A percentile compares a stretch with the other conserved stretches of the same genome.
phyloP scores from a whole-genome alignment of 352 stramenopile genomes.

The Phytophthora macrochlamydospora region DNA sequence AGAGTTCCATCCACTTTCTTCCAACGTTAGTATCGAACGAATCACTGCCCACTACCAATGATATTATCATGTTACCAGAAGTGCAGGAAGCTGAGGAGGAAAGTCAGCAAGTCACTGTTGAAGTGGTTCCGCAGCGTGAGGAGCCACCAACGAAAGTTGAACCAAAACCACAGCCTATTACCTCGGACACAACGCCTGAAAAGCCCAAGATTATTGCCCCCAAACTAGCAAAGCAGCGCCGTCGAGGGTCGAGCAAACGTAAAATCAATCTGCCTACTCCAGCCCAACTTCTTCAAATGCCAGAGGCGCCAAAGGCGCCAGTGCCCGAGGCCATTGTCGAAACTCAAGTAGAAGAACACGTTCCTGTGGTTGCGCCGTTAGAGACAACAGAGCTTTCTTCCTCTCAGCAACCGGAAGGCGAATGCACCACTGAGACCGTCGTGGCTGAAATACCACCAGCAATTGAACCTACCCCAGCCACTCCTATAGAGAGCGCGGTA shows the following conservation, averaged over 20 bases:
- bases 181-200: background rate
- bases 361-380: background rate
- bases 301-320: background rate
- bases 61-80: background rate
- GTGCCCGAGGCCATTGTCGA: slow-evolving; percentile 9
- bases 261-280: background rate
- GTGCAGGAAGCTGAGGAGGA: background rate
- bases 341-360: background rate
- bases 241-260: background rate
- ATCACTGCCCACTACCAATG: no score
- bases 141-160: no score
- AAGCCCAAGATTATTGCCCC: background rate
- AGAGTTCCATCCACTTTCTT: background rate
- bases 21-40: background rate
- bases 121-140: no score
- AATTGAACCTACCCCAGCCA: background rate
- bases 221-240: background rate
- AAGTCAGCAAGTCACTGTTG: no score
- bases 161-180: background rate
- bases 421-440: slow-evolving; percentile 25
- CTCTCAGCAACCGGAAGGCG: slow-evolving; percentile 24
- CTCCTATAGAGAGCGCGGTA: background rate
- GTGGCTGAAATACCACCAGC: background rate
- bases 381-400: background rate
- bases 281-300: background rate